A percentile compares a stretch with the other conserved stretches of the same genome.
These are phyloP conservation scores for Cyamopsis tetragonoloba DNA, from an alignment of 306 rosid genomes.

Conservation along the genomic window DNA sequence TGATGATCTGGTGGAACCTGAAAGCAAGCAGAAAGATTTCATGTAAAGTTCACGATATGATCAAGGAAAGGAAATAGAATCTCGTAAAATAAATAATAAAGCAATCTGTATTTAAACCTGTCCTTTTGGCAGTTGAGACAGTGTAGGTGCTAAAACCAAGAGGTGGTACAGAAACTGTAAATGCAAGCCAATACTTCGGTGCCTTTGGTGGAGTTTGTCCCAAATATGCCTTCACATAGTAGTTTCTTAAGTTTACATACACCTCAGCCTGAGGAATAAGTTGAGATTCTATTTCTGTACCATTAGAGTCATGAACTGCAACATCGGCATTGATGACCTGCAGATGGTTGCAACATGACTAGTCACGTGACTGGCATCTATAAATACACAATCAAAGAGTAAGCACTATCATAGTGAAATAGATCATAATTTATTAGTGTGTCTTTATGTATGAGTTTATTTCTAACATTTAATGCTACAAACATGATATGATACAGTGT, in stretches of 20 bases:
- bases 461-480: background rate
- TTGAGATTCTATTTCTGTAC: conserved; percentile 70
- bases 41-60: conserved; percentile 10
- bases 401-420: background rate
- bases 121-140: conserved; percentile 44
- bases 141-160: conserved; percentile 82
- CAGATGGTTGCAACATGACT: conserved; percentile 20
- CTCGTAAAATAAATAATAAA: conserved; percentile 15
- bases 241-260: conserved; percentile 45
- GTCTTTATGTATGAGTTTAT: background rate
- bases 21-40: conserved; percentile 25
- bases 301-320: conserved; percentile 56
- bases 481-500: background rate
- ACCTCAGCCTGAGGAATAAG: conserved; percentile 54
- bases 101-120: conserved; percentile 28
- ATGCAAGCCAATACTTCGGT: conserved; percentile 79
- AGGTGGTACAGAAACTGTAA: conserved; percentile 73
- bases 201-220: conserved; percentile 49
- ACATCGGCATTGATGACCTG: conserved; percentile 54
- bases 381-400: background rate
- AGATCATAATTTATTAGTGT: conserved; percentile 5
- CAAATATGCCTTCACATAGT: conserved; percentile 57
- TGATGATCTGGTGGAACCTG: conserved; percentile 66
- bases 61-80: conserved; percentile 17
- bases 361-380: background rate